Evolutionary conservation across 2,329 filamentous ascomycete genomes (phyloP).

Genomic region (Coleophoma eucalyptorum): DNA sequence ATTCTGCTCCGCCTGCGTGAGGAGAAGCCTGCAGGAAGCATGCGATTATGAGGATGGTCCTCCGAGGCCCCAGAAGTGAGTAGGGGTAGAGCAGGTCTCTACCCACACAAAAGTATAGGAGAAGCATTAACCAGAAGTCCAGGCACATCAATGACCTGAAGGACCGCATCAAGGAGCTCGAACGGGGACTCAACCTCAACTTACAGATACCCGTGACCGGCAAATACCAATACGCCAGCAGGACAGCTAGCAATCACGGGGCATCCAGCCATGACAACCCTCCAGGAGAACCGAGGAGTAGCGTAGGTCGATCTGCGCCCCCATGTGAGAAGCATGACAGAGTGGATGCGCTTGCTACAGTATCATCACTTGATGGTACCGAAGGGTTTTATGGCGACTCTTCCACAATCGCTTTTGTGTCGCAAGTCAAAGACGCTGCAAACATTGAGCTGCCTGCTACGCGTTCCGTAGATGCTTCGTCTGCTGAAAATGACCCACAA

Average conservation of each 20-base stretch:
- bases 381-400: constrained; percentile 1
- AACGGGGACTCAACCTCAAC: not conserved
- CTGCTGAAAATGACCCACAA: not conserved
- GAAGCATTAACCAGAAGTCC: not conserved
- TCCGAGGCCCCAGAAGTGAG: not conserved
- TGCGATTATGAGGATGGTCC: not conserved
- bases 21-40: not conserved
- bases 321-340: not conserved
- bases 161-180: not conserved
- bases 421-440: not conserved
- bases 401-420: constrained; percentile 2
- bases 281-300: not conserved
- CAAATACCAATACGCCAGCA: not conserved
- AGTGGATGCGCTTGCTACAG: not conserved
- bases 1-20: not conserved
- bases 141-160: not conserved
- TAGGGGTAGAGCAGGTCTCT: not conserved
- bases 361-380: not conserved
- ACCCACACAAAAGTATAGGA: not conserved
- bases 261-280: not conserved
- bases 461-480: not conserved
- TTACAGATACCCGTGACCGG: not conserved
- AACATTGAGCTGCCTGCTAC: not conserved
- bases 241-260: not conserved
- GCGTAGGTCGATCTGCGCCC: not conserved